Evolutionary conservation across 495 filamentous ascomycete species (phyloP), one percentile per base, ranked within the genome.

Genomic region (Neurospora sp.): DNA sequence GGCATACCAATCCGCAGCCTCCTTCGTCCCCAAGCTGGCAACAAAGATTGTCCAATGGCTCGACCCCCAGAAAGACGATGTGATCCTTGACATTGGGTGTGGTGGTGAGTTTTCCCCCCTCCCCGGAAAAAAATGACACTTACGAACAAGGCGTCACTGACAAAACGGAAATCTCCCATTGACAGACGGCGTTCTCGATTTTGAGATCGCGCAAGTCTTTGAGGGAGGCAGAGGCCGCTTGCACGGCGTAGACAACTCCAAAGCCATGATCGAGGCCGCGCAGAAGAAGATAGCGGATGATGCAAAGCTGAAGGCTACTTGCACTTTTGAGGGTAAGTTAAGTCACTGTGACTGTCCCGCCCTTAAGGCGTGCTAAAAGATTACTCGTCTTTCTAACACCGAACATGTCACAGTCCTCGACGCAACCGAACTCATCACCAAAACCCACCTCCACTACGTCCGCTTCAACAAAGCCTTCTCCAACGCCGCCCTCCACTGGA

Each of bases 401-500:
- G 31, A 31, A 31, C 5, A 3, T n/a, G 4, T 5, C 11, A 9
- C 37, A 83, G 83, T 83, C 71, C 70, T 81, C 48, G 82, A 84
- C 78, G 82, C 79, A 38, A 80, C 76, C n/a, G 39, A 72, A 9
- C 79, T 83, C 41, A 35, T 75, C 39, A 27, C 35, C 20, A 42
- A 72, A 35, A 37, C 76, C 20, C 71, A 76, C 48, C 78, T 83
- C 1, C 81, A 81, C 38, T 59, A 42, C 2, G 75, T 73, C 42
- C 27, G 73, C 75, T 85, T 82, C 84, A 88, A 87, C 75, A 93
- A 93, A 79, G 83, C 92, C 74, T 92, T 94, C 79, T 92, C 90
- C 48, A 94, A 94, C 77, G 92, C 92, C 0, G 92, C 92, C 0
- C 80, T 94, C 48, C 92, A 94, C 82, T 95, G 92, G 92, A 90